Percentiles rank a stretch among this genome's conserved stretches.
phyloP scores from a whole-genome alignment of 2,329 filamentous ascomycete genomes.

The Zymoseptoria ardabiliae region DNA sequence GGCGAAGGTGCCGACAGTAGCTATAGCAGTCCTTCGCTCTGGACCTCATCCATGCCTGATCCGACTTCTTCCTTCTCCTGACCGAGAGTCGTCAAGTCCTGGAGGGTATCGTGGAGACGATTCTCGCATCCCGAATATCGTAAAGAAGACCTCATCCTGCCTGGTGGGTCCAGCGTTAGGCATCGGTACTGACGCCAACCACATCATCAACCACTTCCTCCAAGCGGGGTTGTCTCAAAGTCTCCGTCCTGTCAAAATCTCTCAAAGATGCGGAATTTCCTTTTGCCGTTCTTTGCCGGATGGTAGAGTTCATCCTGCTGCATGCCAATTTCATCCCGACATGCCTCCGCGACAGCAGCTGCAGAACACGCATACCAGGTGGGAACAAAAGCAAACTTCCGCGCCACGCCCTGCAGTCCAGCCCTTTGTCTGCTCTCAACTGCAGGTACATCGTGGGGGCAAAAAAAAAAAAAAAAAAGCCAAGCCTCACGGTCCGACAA shows the following conservation, averaged over 20 bases:
- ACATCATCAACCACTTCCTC: not conserved
- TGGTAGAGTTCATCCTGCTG: not conserved
- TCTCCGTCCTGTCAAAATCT: not conserved
- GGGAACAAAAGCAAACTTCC: not conserved
- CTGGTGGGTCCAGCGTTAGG: not conserved
- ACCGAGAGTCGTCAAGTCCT: no score
- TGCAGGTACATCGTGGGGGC: not conserved
- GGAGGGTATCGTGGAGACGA: not conserved
- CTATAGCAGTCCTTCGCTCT: not conserved
- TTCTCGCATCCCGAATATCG: not conserved
- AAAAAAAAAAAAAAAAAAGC: not conserved
- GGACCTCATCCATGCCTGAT: not conserved
- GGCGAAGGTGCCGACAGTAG: not conserved
- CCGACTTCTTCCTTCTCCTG: not conserved
- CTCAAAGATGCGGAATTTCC: not conserved
- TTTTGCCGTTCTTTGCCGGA: not conserved
- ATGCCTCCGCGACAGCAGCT: not conserved
- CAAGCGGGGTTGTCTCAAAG: not conserved
- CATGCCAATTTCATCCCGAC: no score
- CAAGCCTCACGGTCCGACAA: not conserved
- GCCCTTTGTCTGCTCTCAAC: not conserved
- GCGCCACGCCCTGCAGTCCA: not conserved
- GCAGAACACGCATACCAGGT: not conserved
- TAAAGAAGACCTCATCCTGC: not conserved
- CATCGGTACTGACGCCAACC: no score